A percentile compares a stretch with the other conserved stretches of the same genome.
phyloP scores from a whole-genome alignment of 345 rosid species.

The Trapa bicornis region DNA sequence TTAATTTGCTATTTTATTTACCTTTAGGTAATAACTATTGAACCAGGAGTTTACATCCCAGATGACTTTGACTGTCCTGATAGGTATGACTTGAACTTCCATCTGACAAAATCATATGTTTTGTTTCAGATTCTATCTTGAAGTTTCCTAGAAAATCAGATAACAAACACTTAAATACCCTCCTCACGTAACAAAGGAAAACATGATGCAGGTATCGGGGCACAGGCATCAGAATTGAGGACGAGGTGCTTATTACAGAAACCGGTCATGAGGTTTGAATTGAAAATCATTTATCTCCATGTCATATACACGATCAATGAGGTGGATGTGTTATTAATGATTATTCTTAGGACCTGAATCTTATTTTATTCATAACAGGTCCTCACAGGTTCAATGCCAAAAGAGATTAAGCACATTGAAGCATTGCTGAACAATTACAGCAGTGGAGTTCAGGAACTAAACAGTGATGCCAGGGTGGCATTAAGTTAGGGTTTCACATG shows the following conservation, averaged over 20 bases:
- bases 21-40: conserved; percentile 82
- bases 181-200: background rate
- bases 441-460: conserved; percentile 5
- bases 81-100: conserved; percentile 31
- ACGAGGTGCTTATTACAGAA: conserved; percentile 89
- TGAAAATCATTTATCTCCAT: no score
- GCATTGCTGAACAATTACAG: conserved; percentile 54
- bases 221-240: conserved; percentile 88
- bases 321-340: background rate
- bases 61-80: conserved; percentile 42
- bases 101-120: background rate
- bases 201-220: conserved; percentile 52
- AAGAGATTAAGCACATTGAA: conserved; percentile 72
- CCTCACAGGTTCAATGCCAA: conserved; percentile 92
- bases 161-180: background rate
- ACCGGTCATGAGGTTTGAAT: conserved; percentile 62
- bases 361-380: conserved; percentile 30
- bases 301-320: background rate
- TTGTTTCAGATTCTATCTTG: background rate
- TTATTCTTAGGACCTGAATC: background rate
- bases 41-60: conserved; percentile 91
- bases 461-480: conserved; percentile 8
- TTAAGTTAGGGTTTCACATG: background rate
- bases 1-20: background rate
- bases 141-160: background rate